Base-by-base conservation (phyloP, 164 flowering plant genomes). In the Cinnamomum micranthum region DNA sequence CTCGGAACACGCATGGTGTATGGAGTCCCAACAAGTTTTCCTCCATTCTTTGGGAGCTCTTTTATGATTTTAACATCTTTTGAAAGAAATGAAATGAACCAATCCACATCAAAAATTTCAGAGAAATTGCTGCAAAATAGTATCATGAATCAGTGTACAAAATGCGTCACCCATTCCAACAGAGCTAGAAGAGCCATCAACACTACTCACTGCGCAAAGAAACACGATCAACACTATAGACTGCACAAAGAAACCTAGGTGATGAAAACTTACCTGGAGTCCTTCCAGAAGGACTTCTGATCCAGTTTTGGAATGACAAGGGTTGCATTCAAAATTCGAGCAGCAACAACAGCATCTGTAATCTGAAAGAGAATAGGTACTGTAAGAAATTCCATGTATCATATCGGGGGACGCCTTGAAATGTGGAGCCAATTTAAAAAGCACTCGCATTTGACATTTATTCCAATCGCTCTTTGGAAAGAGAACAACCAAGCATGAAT, bases 311-410 rank as follows among this genome's bases (percentile, higher is more conserved):
- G 99, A 73, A 94, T 89, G 77, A 95, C 95, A 74, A 95, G 97
- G 63, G 98, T 95, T 67, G 98, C 98, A 91, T 95, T 95, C 80
- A 95, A 80, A 65, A 95, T 95, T 22, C 95, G 97, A 67, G 99
- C 97, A 74, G 94, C 99, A 87, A 90, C 97, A 80, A 95, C 98
- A 80, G 99, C 97, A 94, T 95, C 99, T 50, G 91, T 88, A 50
- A 95, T 95, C 99, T 95, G 92, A 20, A 76, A 78, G 50, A 73
- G 25, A 55, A 55, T 14, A 55, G n/a, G n/a, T 14, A 4, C n/a
- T 20, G n/a, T 55, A 55, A 55, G 60, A 55, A 20, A 55, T 15
- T 20, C n/a, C n/a, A 15, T 5, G n/a, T 55, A 55, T 55, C n/a
- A 20, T 11, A 55, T 55, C 4, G 13, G 6, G 13, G 6, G n/a